phyloP scores from a whole-genome alignment of 345 rosid genomes.

The Pseudoturritis turrita region DNA sequence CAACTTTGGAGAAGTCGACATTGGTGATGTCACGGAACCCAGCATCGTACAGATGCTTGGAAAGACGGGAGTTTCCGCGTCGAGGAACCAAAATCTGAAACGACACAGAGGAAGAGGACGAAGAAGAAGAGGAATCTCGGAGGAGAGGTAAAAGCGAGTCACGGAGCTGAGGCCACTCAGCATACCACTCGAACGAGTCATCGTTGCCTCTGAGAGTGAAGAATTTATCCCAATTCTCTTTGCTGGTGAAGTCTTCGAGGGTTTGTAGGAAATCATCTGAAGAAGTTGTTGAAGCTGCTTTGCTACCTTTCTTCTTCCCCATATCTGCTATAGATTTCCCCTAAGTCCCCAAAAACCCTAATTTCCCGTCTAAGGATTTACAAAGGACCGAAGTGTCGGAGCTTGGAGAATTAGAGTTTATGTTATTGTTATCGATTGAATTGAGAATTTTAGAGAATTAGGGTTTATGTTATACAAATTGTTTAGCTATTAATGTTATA shows the following conservation, averaged over 20 bases:
- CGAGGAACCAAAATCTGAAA: conserved; percentile 80
- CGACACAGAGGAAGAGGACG: conserved; percentile 21
- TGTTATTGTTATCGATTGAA: no score
- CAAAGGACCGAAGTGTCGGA: no score
- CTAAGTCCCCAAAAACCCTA: conserved; percentile 19
- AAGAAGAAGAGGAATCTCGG: not conserved
- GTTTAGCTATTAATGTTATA: no score
- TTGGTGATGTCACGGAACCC: conserved; percentile 71
- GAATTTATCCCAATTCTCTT: conserved; percentile 95
- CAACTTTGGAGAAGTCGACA: conserved; percentile 86
- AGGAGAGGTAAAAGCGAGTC: conserved; percentile 57
- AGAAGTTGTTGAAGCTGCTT: conserved; percentile 31
- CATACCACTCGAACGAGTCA: conserved; percentile 96
- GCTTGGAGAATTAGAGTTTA: no score
- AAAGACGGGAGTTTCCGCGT: conserved; percentile 80
- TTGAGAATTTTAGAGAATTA: no score
- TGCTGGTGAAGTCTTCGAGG: conserved; percentile 89
- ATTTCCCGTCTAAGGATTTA: no score
- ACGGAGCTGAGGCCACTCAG: conserved; percentile 88
- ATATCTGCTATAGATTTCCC: conserved; percentile 24
- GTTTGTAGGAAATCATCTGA: conserved; percentile 49
- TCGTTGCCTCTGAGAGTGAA: conserved; percentile 74
- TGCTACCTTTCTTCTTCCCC: conserved; percentile 56
- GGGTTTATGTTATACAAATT: no score
- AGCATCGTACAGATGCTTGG: conserved; percentile 80